Conservation (phyloP, 2,329 filamentous ascomycete genomes). For the Trichoderma semiorbis region DNA sequence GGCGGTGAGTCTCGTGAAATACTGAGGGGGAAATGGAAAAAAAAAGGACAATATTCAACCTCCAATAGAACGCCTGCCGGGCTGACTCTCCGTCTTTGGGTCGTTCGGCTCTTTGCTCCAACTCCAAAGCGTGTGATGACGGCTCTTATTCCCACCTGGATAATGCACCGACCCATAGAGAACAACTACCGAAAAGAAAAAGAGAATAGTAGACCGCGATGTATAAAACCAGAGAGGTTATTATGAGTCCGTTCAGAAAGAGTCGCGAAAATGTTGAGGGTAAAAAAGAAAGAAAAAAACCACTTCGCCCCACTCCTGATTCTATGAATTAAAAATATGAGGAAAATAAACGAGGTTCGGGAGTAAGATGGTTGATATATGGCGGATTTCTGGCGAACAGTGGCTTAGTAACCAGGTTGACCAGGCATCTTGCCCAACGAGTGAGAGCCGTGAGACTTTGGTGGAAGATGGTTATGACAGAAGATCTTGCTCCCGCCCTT, state of each 20-base stretch:
- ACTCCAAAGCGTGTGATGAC: not conserved
- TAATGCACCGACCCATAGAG: not conserved
- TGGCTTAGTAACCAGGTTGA: conserved; percentile 49
- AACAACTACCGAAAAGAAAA: not conserved
- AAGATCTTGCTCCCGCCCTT: conserved; percentile 48
- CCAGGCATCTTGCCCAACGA: conserved; percentile 56
- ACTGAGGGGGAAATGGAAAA: not conserved
- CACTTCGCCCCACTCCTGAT: not conserved
- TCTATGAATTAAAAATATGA: not conserved
- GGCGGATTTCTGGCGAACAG: not conserved
- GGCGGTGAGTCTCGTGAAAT: not conserved
- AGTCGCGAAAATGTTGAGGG: not conserved
- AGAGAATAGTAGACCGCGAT: not conserved
- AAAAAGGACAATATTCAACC: not conserved
- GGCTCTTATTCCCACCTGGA: not conserved
- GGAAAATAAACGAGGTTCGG: not conserved
- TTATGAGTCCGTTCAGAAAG: not conserved
- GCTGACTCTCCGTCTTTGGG: not conserved
- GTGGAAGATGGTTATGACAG: conserved; percentile 57
- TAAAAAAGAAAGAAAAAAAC: not conserved
- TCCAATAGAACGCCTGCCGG: not conserved
- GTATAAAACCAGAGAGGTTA: not conserved
- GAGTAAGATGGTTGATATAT: not conserved
- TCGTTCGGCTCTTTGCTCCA: not conserved
- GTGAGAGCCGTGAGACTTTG: conserved; percentile 43